phyloP scores from a whole-genome alignment of 306 rosid genomes.

The Citrullus mucosospermus region DNA sequence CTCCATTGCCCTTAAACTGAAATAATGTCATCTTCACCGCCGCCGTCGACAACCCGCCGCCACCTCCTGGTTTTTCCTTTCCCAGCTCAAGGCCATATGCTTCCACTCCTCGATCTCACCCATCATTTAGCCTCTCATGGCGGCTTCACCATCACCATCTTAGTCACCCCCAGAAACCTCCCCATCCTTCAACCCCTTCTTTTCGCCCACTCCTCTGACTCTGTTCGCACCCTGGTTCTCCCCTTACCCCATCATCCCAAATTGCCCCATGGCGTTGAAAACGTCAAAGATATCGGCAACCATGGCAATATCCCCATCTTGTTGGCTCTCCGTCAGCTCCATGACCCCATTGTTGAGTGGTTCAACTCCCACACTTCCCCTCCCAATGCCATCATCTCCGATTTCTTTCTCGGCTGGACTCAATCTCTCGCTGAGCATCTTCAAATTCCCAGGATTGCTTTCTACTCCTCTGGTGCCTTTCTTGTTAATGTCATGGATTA shows the following conservation, averaged over 20 bases:
- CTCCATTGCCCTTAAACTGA: not conserved
- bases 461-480: constrained; percentile 14
- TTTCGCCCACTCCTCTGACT: constrained; percentile 15
- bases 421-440: constrained; percentile 16
- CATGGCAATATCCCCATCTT: constrained; percentile 26
- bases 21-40: not conserved
- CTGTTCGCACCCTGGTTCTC: constrained; percentile 28
- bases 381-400: constrained; percentile 34
- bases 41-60: not conserved
- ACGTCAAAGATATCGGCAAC: constrained; percentile 41
- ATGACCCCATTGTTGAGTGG: constrained; percentile 22
- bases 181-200: constrained; percentile 27
- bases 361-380: constrained; percentile 33
- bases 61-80: constrained; percentile 51
- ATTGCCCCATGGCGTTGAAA: constrained; percentile 31
- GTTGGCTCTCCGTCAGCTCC: constrained; percentile 18
- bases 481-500: not conserved
- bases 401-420: constrained; percentile 43
- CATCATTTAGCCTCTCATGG: constrained; percentile 30
- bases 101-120: constrained; percentile 34
- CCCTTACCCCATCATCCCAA: constrained; percentile 55
- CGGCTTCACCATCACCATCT: constrained; percentile 27
- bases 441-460: constrained; percentile 20
- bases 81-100: constrained; percentile 70
- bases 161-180: constrained; percentile 57